phyloP scores from a whole-genome alignment of 805 yeast species.

The Cyberlindnera galapagoensis region DNA sequence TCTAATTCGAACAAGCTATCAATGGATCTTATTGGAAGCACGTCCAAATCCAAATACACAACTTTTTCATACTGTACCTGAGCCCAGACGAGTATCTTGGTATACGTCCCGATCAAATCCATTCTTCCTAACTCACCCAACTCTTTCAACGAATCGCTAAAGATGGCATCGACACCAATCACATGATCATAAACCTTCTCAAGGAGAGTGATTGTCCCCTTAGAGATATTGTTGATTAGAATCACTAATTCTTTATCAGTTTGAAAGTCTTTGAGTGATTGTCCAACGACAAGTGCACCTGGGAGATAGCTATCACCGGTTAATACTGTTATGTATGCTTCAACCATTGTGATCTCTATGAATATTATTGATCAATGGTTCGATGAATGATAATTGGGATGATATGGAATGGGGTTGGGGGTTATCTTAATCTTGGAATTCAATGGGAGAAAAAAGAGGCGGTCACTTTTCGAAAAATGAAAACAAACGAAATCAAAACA shows the following conservation, averaged over 20 bases:
- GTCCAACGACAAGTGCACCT: constrained; percentile 46
- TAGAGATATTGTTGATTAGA: constrained; percentile 14
- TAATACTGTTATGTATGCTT: constrained; percentile 38
- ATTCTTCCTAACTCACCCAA: constrained; percentile 36
- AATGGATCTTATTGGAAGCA: constrained; percentile 37
- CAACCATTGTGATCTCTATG: constrained; percentile 6
- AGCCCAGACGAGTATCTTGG: constrained; percentile 44
- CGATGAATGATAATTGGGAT: no score
- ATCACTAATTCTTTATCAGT: constrained; percentile 10
- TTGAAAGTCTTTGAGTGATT: constrained; percentile 23
- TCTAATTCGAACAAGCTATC: constrained; percentile 19
- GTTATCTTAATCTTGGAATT: no score
- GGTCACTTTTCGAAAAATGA: no score
- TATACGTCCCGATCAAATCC: constrained; percentile 41
- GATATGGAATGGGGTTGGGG: no score
- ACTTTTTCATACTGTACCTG: constrained; percentile 36
- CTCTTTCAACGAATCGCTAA: constrained; percentile 20
- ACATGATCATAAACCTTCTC: constrained; percentile 22
- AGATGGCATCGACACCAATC: constrained; percentile 20
- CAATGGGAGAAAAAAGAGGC: no score
- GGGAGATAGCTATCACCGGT: constrained; percentile 45
- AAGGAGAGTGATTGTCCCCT: constrained; percentile 18
- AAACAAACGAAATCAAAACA: no score
- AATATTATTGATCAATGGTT: no score
- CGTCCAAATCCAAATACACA: constrained; percentile 59